phyloP scores from a whole-genome alignment of 306 rosid species.

The Sophora flavescens region DNA sequence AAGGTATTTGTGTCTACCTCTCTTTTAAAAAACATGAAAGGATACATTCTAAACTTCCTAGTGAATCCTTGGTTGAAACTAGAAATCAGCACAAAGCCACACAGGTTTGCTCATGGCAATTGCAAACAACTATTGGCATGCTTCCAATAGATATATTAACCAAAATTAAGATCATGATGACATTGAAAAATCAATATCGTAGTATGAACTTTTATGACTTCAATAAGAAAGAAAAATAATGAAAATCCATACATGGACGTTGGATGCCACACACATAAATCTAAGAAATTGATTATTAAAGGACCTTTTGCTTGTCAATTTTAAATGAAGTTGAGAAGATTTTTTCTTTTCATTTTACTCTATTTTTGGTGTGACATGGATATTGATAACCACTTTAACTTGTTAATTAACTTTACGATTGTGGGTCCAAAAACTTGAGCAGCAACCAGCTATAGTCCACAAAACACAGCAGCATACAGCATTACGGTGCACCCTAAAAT shows the following conservation, averaged over 20 bases:
- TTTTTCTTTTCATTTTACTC: not conserved
- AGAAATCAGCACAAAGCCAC: not conserved
- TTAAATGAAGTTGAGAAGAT: slow-evolving; percentile 27
- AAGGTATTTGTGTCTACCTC: not conserved
- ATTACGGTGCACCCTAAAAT: not conserved
- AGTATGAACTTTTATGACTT: not conserved
- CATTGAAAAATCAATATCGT: not conserved
- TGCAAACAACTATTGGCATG: not conserved
- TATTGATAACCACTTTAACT: not conserved
- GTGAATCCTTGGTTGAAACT: not conserved
- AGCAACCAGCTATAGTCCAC: not conserved
- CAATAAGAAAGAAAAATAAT: not conserved
- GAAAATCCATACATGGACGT: not conserved
- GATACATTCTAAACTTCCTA: not conserved
- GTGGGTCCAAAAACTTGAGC: not conserved
- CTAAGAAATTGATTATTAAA: not conserved
- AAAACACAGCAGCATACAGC: not conserved
- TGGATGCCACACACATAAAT: not conserved
- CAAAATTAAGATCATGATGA: not conserved
- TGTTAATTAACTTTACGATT: not conserved
- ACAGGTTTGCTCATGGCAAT: not conserved
- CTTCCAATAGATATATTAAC: not conserved
- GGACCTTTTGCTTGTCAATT: not conserved
- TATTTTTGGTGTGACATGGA: not conserved
- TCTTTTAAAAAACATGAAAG: not conserved